These are phyloP conservation scores for Cladophialophora psammophila DNA, from an alignment of 2,329 filamentous ascomycete genomes.

Conservation along the genomic window DNA sequence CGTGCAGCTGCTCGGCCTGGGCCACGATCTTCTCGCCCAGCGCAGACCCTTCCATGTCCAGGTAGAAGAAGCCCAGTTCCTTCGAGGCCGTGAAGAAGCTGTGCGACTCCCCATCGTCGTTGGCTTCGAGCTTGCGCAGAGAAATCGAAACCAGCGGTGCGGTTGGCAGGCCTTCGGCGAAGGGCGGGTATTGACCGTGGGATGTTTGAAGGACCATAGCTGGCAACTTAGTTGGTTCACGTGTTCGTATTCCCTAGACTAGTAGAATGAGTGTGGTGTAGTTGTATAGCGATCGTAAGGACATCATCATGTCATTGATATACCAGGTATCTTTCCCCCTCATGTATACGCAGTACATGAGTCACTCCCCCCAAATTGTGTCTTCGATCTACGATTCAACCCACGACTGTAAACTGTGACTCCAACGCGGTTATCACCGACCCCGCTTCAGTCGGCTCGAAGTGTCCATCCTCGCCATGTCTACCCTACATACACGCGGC, in stretches of 20 bases:
- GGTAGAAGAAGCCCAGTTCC: constrained; percentile 21
- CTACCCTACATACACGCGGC: not conserved
- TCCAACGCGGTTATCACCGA: constrained; percentile 2
- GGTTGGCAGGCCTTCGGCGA: constrained; percentile 13
- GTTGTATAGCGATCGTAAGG: not conserved
- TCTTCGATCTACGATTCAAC: not conserved
- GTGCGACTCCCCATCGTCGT: constrained; percentile 10
- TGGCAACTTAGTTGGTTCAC: not conserved
- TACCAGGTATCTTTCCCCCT: not conserved
- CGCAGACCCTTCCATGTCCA: constrained; percentile 19
- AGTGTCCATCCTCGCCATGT: not conserved
- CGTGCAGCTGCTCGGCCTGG: constrained; percentile 16
- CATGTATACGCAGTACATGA: not conserved
- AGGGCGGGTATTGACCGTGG: constrained; percentile 17
- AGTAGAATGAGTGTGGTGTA: not conserved
- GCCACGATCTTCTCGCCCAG: constrained; percentile 19
- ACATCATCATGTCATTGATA: not conserved
- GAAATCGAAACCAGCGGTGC: constrained; percentile 19
- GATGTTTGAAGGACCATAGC: constrained; percentile 18
- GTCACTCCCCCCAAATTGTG: not conserved
- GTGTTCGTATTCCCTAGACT: not conserved
- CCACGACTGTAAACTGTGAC: not conserved
- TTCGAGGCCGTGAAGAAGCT: constrained; percentile 16
- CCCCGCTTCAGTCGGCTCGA: constrained; percentile 1
- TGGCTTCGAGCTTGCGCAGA: constrained; percentile 14